A percentile compares a stretch with the other conserved stretches of the same genome.
These are phyloP conservation scores for Poa pratensis DNA, from an alignment of 176 grass and related monocot species.

Conservation along the genomic window DNA sequence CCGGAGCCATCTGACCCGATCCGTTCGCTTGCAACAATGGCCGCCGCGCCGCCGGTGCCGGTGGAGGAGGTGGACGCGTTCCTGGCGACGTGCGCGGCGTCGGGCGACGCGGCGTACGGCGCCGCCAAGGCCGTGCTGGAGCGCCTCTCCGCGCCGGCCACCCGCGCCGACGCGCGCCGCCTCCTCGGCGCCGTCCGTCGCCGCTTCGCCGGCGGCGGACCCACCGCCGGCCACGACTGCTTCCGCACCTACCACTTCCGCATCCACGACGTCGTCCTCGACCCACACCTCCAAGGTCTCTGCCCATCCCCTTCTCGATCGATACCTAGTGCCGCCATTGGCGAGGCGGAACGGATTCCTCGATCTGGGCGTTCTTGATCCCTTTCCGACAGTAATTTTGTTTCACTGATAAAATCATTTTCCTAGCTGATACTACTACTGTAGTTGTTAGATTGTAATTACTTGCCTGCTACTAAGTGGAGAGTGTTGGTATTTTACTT, in stretches of 20 bases:
- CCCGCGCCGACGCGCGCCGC: conserved; percentile 70
- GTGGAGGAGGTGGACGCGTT: conserved; percentile 58
- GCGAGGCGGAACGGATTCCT: not conserved
- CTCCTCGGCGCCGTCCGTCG: conserved; percentile 74
- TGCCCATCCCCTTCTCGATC: not conserved
- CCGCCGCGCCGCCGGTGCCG: not conserved
- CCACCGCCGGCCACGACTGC: conserved; percentile 53
- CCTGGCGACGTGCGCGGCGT: conserved; percentile 66
- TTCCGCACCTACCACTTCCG: conserved; percentile 90
- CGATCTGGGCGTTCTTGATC: not conserved
- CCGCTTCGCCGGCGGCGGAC: conserved; percentile 56
- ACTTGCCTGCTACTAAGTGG: not conserved
- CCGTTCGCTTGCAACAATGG: not conserved
- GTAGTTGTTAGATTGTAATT: not conserved
- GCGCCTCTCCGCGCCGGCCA: conserved; percentile 55
- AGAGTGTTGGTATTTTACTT: not conserved
- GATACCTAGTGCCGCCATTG: not conserved
- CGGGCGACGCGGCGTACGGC: conserved; percentile 87
- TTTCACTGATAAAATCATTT: not conserved
- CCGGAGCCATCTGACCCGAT: not conserved
- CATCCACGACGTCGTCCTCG: conserved; percentile 80
- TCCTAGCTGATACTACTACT: not conserved
- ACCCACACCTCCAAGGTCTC: conserved; percentile 67
- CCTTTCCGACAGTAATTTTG: not conserved
- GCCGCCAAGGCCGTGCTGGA: conserved; percentile 78